Evolutionary conservation across 108 stramenopile species (phyloP).

Genomic region (Pseudonitzschia pungens): DNA sequence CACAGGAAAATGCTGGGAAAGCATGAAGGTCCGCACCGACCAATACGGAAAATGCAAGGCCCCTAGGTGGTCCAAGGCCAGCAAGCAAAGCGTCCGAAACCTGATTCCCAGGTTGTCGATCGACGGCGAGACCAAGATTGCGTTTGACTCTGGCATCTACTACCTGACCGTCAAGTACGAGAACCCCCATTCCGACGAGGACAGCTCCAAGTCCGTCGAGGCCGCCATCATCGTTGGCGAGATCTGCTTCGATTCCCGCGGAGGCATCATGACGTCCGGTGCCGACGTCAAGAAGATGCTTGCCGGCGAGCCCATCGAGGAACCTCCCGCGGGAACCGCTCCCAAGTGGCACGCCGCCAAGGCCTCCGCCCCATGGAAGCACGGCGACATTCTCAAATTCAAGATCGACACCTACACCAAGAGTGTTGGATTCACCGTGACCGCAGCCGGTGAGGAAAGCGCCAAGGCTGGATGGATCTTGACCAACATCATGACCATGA

Average conservation of each 20-base stretch:
- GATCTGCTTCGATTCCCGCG: not conserved
- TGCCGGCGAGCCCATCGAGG: not conserved
- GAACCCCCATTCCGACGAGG: not conserved
- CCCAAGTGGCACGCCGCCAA: not conserved
- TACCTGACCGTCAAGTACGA: not conserved
- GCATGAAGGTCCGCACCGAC: not conserved
- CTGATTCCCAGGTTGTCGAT: not conserved
- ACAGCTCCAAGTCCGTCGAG: not conserved
- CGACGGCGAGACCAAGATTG: not conserved
- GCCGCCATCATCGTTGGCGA: constrained; percentile 2
- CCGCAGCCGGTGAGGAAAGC: not conserved
- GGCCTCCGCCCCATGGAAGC: not conserved
- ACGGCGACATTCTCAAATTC: not conserved
- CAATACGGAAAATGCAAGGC: not conserved
- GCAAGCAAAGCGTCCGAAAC: not conserved
- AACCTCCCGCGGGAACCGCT: not conserved
- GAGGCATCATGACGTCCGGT: not conserved
- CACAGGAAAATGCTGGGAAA: not conserved
- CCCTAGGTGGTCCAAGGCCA: not conserved
- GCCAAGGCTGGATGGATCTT: not conserved
- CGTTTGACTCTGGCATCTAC: not conserved
- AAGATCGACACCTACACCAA: constrained; percentile 3
- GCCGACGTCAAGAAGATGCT: not conserved
- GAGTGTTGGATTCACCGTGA: not conserved
- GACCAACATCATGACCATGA: not conserved